phyloP scores from a whole-genome alignment of 176 grass and related monocot genomes.

The Microstegium vimineum region DNA sequence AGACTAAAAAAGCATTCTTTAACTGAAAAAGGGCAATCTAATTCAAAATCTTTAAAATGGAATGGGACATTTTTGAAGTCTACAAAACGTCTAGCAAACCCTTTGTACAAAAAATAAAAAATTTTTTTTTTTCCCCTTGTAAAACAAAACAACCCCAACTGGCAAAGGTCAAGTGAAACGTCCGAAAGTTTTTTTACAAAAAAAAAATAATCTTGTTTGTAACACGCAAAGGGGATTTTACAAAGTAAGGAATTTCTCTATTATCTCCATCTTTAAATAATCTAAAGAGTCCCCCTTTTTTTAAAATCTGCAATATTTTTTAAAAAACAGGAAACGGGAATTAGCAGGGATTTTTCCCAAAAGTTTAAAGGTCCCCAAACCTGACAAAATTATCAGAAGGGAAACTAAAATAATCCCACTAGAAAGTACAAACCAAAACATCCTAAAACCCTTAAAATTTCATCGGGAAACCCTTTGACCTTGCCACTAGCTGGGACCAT shows the following conservation, averaged over 20 bases:
- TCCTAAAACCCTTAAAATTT: constrained; percentile 46
- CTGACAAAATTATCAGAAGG: constrained; percentile 5
- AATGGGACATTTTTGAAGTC: not conserved
- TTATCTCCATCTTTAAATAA: constrained; percentile 86
- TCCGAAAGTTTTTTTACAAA: not conserved
- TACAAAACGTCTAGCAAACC: not conserved
- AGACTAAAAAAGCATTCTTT: not conserved
- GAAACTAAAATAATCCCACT: not conserved
- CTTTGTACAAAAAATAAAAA: not conserved
- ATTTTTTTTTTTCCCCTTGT: not conserved
- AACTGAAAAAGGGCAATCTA: too few relatives aligned
- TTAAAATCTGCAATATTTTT: constrained; percentile 58
- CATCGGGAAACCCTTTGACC: constrained; percentile 66
- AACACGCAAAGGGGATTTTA: constrained; percentile 54
- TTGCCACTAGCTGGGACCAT: constrained; percentile 78
- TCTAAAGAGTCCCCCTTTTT: constrained; percentile 63
- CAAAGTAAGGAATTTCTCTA: constrained; percentile 85
- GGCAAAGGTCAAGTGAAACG: not conserved
- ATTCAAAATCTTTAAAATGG: not conserved
- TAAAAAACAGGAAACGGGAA: not conserved
- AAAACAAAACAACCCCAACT: not conserved
- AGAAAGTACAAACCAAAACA: not conserved
- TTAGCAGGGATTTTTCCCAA: constrained; percentile 14
- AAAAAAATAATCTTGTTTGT: too few relatives aligned
- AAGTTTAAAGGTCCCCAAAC: not conserved